Percentiles rank a stretch among this genome's conserved stretches.
phyloP scores from a whole-genome alignment of 1,284 basidiomycete species.

The Pholiota adiposa region DNA sequence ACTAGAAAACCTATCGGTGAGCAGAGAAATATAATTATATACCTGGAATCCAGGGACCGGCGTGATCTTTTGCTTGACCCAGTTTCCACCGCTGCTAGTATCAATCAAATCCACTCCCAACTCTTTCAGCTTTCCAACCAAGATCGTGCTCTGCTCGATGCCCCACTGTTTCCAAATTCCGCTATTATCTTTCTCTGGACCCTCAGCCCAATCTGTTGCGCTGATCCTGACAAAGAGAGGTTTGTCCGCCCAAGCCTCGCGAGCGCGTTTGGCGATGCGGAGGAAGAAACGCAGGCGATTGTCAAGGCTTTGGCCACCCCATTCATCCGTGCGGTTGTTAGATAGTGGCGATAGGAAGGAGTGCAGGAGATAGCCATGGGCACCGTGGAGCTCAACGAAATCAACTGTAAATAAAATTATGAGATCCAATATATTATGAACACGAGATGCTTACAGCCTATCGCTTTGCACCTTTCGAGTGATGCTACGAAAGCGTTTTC shows the following conservation, averaged over 20 bases:
- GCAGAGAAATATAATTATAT: slow-evolving; percentile 40
- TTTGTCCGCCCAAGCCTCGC: slow-evolving; percentile 62
- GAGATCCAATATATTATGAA: background rate
- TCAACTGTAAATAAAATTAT: slow-evolving; percentile 51
- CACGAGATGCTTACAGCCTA: slow-evolving; percentile 56
- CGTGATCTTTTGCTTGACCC: slow-evolving; percentile 60
- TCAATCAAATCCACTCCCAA: slow-evolving; percentile 77
- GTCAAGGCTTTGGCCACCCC: slow-evolving; percentile 73
- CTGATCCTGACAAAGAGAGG: slow-evolving; percentile 80
- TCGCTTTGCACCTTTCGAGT: slow-evolving; percentile 59
- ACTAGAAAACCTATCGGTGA: background rate
- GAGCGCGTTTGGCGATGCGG: slow-evolving; percentile 55
- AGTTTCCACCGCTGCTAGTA: slow-evolving; percentile 73
- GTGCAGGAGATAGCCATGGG: slow-evolving; percentile 70
- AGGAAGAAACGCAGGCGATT: slow-evolving; percentile 76
- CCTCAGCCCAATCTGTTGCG: slow-evolving; percentile 80
- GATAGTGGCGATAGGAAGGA: slow-evolving; percentile 73
- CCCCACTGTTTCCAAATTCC: slow-evolving; percentile 75
- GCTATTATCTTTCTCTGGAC: slow-evolving; percentile 60
- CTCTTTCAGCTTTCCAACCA: slow-evolving; percentile 59
- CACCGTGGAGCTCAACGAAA: slow-evolving; percentile 81
- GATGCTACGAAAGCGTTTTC: slow-evolving; percentile 72
- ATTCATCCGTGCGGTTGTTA: slow-evolving; percentile 71
- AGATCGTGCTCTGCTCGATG: slow-evolving; percentile 72
- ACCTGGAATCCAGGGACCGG: slow-evolving; percentile 71